Base-by-base conservation (phyloP, 495 filamentous ascomycete genomes). In the Beverwykella pulmonaria region DNA sequence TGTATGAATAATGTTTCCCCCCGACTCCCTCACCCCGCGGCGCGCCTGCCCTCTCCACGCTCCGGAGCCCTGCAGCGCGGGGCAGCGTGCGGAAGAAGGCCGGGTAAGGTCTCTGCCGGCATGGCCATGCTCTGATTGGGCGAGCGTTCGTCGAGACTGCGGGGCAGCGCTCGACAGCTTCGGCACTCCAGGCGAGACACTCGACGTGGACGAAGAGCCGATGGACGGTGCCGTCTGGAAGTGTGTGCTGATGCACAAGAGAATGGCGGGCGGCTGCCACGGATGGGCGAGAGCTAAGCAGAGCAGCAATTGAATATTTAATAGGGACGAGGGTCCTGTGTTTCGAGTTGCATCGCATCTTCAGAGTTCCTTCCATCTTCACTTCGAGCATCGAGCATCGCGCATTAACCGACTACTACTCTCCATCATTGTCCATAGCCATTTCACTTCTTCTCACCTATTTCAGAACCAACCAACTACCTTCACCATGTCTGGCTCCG, bases 101-200 rank as follows among this genome's bases (percentile, higher is more conserved):
- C 34, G 59, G 65, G 15, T 53, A 60, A 60, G 55, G 27, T 17
- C 54, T 66, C 44, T 53, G 22, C 63, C 63, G n/a, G 12, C 2
- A 29, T 47, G 10, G 7, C 2, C 12, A 2, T 1, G 7, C 9
- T 8, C 4, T 50, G 34, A 66, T 66, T 66, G 63, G 63, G 36
- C 56, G 32, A 14, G 2, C n/a, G 6, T 1, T 22, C 61, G 14
- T 23, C 10, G 19, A 20, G 29, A 50, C 30, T 65, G 61, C 53
- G 61, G 61, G 61, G 61, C 61, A 65, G 19, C 32, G 20, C 20
- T 9, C 60, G 15, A 17, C 39, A 57, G 54, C 61, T 48, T 59
- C 52, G 54, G 54, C 54, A 59, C 22, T 15, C 9, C 1, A 14
- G 14, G 14, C 6, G 15, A 52, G n/a, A n/a, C n/a, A n/a, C n/a